These are phyloP conservation scores for Boeremia lycopersici DNA, from an alignment of 2,329 filamentous ascomycete genomes.

Conservation along the genomic window DNA sequence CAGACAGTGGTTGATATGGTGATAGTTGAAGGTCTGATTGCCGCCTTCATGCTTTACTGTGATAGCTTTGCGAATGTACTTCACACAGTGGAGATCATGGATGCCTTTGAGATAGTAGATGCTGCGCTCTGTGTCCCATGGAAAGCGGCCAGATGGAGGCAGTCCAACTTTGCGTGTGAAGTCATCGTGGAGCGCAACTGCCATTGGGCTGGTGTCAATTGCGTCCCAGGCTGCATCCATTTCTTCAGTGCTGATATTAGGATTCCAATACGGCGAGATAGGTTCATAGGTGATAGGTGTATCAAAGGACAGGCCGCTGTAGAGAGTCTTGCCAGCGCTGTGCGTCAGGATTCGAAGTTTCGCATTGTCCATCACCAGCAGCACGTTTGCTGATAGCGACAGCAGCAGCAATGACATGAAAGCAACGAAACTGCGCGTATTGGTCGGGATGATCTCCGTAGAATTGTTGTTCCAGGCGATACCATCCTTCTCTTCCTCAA, in stretches of 20 bases:
- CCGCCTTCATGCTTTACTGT: constrained; percentile 34
- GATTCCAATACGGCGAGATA: constrained; percentile 40
- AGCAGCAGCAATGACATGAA: constrained; percentile 38
- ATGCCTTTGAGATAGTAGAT: constrained; percentile 45
- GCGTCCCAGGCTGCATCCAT: constrained; percentile 44
- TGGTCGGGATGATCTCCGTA: constrained; percentile 35
- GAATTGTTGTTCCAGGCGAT: constrained; percentile 32
- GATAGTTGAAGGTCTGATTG: constrained; percentile 29
- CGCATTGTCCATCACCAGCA: constrained; percentile 37
- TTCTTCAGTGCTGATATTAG: constrained; percentile 30
- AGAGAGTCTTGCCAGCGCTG: constrained; percentile 28
- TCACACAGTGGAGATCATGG: constrained; percentile 45
- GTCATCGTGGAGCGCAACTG: constrained; percentile 39
- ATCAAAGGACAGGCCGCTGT: constrained; percentile 39
- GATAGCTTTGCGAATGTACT: constrained; percentile 44
- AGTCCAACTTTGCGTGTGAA: constrained; percentile 33
- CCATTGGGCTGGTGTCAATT: constrained; percentile 41
- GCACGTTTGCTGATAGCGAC: constrained; percentile 37
- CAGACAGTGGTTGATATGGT: constrained; percentile 43
- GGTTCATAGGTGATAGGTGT: constrained; percentile 34
- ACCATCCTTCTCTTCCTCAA: constrained; percentile 33
- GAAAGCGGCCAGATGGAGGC: constrained; percentile 36
- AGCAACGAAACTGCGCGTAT: constrained; percentile 33
- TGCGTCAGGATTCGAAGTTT: constrained; percentile 21
- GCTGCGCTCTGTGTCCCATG: constrained; percentile 44